phyloP scores from a whole-genome alignment of 495 filamentous ascomycete species.

The Niebla homalea region DNA sequence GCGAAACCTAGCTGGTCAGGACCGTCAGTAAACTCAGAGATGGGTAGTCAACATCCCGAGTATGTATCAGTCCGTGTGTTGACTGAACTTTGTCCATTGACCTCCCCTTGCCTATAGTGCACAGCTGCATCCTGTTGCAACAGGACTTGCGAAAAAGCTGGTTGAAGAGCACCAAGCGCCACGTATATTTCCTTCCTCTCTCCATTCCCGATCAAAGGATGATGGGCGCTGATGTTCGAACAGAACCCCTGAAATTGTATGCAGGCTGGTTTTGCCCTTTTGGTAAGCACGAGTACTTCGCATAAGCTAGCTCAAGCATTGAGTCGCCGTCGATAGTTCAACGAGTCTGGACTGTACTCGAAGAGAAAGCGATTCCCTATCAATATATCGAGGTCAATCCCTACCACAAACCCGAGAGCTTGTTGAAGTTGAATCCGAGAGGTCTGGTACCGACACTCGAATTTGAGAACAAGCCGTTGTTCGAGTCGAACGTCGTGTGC shows the following conservation, averaged over 20 bases:
- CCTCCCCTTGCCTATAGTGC: slow-evolving; percentile 16
- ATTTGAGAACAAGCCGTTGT: slow-evolving; percentile 41
- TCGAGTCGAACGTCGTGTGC: slow-evolving; percentile 52
- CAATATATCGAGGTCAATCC: slow-evolving; percentile 64
- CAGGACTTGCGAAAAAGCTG: slow-evolving; percentile 34
- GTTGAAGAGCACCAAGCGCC: slow-evolving; percentile 33
- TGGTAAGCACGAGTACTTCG: slow-evolving; percentile 20
- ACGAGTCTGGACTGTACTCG: slow-evolving; percentile 51
- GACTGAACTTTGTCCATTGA: too few relatives aligned
- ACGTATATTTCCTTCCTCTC: neutral
- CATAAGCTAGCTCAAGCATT: neutral
- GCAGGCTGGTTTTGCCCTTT: slow-evolving; percentile 46
- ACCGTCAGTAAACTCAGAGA: too few relatives aligned
- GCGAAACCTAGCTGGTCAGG: too few relatives aligned
- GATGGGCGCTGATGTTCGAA: slow-evolving; percentile 7
- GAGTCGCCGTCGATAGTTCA: slow-evolving; percentile 31
- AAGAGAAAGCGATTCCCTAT: slow-evolving; percentile 58
- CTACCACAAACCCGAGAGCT: slow-evolving; percentile 50
- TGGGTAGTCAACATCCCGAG: too few relatives aligned
- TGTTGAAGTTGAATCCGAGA: slow-evolving; percentile 53
- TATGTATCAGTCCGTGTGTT: too few relatives aligned
- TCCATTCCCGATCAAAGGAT: neutral
- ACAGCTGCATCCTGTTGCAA: slow-evolving; percentile 38
- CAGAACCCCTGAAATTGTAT: slow-evolving; percentile 47
- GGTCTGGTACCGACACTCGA: slow-evolving; percentile 55